Base-by-base conservation (phyloP, 2,329 filamentous ascomycete genomes). In the Endoconidiophora polonica region DNA sequence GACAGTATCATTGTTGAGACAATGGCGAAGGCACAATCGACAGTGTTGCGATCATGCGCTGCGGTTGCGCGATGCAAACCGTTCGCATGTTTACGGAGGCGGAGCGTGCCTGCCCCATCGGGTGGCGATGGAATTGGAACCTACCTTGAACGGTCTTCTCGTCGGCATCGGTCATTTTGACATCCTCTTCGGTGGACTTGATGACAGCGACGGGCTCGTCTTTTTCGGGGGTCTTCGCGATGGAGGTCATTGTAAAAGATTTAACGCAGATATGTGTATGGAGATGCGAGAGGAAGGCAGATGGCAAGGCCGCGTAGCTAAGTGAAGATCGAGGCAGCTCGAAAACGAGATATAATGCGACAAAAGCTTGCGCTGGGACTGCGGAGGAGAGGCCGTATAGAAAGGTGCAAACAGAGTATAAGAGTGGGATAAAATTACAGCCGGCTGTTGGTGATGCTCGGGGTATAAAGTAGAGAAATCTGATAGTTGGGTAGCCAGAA, bases 121-220 rank as follows among this genome's bases (percentile, higher is more conserved):
- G 16, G 37, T 37, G 38, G n/a, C 33, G 26, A 5, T 20, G 38
- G 22, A n/a, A 46, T 46, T 38, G 4, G 33, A 4, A 49, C 50
- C 46, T 52, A 52, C 50, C 41, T 55, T 55, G 46, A 58, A 55
- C 49, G 56, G 58, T 48, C 54, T 54, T 54, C 56, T 44, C 47
- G 56, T 54, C 44, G 57, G 57, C 55, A 53, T 57, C 47, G 50
- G 55, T 37, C 55, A 56, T 33, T 58, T 59, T 48, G 58, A 59
- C 54, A 58, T 55, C 51, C 58, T 58, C 23, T 56, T 43, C 39
- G 22, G 47, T 44, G 18, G 50, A 29, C 48, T 54, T 43, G 36
- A 48, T 42, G 38, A 52, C 46, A 24, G 50, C 40, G 46, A 52
- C 37, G 22, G 47, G 44, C 36, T 55, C 52, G 43, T 54, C 52